Evolutionary conservation across 345 rosid species (phyloP).

Genomic region (Conringia planisiliqua): DNA sequence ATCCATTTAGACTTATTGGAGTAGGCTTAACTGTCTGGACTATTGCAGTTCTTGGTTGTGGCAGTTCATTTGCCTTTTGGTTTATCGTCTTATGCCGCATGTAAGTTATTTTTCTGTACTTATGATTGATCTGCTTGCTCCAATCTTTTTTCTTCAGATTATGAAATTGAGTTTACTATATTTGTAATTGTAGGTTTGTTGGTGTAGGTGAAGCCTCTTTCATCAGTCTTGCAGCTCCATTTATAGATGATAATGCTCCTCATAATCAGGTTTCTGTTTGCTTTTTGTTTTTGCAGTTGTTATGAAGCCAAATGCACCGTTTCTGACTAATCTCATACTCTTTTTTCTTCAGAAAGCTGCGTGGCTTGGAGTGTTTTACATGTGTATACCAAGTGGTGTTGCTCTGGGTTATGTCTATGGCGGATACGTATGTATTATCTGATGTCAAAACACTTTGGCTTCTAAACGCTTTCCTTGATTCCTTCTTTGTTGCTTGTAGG

Average conservation of each 20-base stretch:
- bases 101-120: constrained; percentile 39
- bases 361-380: constrained; percentile 91
- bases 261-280: constrained; percentile 49
- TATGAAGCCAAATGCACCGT: background rate
- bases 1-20: constrained; percentile 92
- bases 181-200: constrained; percentile 62
- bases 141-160: background rate
- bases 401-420: constrained; percentile 94
- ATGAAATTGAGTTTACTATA: background rate
- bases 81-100: constrained; percentile 72
- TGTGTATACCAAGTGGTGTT: constrained; percentile 92
- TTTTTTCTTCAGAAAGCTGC: constrained; percentile 58
- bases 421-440: constrained; percentile 57
- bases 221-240: constrained; percentile 97
- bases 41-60: constrained; percentile 77
- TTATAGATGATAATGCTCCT: constrained; percentile 94
- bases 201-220: constrained; percentile 99
- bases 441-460: background rate
- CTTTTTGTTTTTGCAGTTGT: background rate
- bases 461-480: background rate
- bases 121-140: background rate
- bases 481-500: constrained; percentile 37
- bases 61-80: constrained; percentile 74
- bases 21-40: constrained; percentile 92
- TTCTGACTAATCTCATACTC: background rate